Conservation (phyloP, 1,284 basidiomycete genomes). For the Puccinia horiana region DNA sequence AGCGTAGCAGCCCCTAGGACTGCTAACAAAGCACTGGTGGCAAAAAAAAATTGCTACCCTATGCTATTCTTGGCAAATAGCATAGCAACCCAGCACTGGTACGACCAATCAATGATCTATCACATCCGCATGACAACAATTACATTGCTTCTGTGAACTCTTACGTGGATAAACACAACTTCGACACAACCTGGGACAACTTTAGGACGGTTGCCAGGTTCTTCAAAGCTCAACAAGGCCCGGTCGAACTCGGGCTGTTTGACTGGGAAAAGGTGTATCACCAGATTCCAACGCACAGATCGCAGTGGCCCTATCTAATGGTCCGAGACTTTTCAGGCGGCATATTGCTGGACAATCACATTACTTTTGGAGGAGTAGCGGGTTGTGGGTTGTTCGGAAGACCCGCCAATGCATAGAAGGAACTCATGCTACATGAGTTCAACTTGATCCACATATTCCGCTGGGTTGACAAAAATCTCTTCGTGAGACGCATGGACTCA, state of each 20-base stretch:
- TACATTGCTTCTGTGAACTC: no score
- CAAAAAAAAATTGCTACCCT: no score
- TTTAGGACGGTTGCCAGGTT: not conserved
- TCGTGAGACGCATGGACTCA: not conserved
- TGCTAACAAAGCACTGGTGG: no score
- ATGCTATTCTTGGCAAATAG: no score
- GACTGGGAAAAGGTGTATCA: not conserved
- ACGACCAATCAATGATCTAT: no score
- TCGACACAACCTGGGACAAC: slow-evolving; percentile 6
- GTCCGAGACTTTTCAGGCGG: not conserved
- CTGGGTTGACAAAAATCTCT: slow-evolving; percentile 20
- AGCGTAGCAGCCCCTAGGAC: no score
- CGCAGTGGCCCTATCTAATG: not conserved
- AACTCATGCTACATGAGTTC: not conserved
- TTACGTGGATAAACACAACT: not conserved
- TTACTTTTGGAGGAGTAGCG: no score
- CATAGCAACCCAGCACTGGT: no score
- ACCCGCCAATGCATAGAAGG: not conserved
- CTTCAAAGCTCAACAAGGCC: not conserved
- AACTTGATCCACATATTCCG: not conserved
- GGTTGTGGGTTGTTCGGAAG: not conserved
- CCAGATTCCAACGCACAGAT: not conserved
- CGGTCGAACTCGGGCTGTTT: not conserved
- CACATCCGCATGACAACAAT: no score
- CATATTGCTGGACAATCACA: not conserved